Evolutionary conservation across 1,284 basidiomycete genomes (phyloP).

Genomic region (Schizophyllum amplum): DNA sequence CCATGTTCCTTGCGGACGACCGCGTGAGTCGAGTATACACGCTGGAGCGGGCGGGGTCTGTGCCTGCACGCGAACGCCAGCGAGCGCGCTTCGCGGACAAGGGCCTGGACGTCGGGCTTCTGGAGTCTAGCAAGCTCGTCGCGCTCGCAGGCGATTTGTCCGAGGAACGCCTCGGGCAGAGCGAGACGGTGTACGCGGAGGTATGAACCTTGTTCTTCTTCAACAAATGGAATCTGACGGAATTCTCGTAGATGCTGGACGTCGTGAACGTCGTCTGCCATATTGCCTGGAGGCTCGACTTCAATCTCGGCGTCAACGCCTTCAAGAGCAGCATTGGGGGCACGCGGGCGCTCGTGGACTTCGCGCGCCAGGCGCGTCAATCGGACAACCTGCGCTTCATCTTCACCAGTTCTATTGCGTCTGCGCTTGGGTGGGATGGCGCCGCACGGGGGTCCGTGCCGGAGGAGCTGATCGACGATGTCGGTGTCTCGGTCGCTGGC

Average conservation of each 20-base stretch:
- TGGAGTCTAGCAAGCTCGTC: slow-evolving; percentile 15
- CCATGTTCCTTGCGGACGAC: slow-evolving; percentile 16
- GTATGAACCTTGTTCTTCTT: background rate
- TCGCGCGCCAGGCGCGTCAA: slow-evolving; percentile 17
- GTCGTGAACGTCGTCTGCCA: slow-evolving; percentile 8
- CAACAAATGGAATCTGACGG: background rate
- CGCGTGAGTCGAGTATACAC: slow-evolving; percentile 19
- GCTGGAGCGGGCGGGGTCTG: slow-evolving; percentile 13
- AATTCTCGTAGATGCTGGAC: slow-evolving; percentile 4
- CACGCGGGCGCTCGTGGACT: slow-evolving; percentile 28
- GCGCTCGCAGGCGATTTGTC: slow-evolving; percentile 13
- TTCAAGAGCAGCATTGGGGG: slow-evolving; percentile 28
- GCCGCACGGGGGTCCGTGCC: background rate
- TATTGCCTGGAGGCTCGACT: slow-evolving; percentile 31
- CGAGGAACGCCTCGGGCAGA: background rate
- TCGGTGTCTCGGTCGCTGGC: slow-evolving; percentile 14
- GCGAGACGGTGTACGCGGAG: background rate
- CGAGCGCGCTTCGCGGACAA: slow-evolving; percentile 11
- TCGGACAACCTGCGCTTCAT: slow-evolving; percentile 15
- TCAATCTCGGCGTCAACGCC: slow-evolving; percentile 29
- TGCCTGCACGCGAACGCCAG: slow-evolving; percentile 11
- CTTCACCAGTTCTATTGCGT: slow-evolving; percentile 20
- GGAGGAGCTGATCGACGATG: slow-evolving; percentile 16
- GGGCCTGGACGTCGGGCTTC: slow-evolving; percentile 12
- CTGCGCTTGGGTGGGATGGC: background rate